Base-by-base conservation (phyloP, 495 filamentous ascomycete species). In the Penicillium manginii region DNA sequence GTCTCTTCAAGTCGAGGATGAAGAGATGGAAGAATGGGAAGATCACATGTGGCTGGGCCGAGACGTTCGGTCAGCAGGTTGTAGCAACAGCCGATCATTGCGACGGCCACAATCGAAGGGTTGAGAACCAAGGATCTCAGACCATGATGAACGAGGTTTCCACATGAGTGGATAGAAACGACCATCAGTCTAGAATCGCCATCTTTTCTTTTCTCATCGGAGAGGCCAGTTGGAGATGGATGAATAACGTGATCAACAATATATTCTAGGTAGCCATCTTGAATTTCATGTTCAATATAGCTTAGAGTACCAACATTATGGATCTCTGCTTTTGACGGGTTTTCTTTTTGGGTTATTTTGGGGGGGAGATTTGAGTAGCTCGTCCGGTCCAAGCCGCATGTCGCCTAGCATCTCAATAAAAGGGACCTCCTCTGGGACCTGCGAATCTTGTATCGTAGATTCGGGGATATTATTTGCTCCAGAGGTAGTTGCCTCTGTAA, bases 11-110 rank as follows among this genome's bases (percentile, higher is more conserved):
- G 77, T 17, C 87, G 84, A 6, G 82, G 79, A 59, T 86, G 83
- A 40, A 75, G 66, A 14, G 74, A 68, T 17, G 88, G 87, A 5
- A 91, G 79, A 45, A 82, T 84, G 18, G 90, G 89, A 6, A 86
- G 80, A 65, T 97, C 96, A 73, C 86, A 93, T 0, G 91, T 91
- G 17, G 92, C 88, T 31, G 91, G 91, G 2, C 91, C 89, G 19
- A 96, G 83, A 51, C 92, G 86, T 68, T 97, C 94, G 3, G 93
- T 97, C 54, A 97, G 72, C 18, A 97, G 87, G 58, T 98, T 98
- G 79, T 98, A 97, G 78, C 94, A 98, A 77, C 94, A 98, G 35
- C 94, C 94, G 42, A 98, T 90, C 69, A 98, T 90, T 35, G 94
- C 94, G 46, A 98, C 88, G 14, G 91, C 92, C 17, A 87, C 83